Base-by-base conservation (phyloP, 2,329 filamentous ascomycete genomes). In the Lachnellula suecica region DNA sequence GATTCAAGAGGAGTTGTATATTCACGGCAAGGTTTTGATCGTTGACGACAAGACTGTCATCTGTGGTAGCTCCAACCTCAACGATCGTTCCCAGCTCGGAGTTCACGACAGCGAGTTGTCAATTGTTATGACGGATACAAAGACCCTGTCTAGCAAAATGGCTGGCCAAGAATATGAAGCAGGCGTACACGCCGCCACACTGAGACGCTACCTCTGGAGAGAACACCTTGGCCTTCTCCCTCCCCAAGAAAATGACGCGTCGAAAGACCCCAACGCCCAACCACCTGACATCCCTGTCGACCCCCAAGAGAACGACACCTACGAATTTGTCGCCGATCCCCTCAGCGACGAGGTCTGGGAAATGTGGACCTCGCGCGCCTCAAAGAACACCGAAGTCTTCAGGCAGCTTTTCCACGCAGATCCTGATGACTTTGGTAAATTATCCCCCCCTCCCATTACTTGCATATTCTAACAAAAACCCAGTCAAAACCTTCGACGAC, bases 1-100 rank as follows among this genome's bases (percentile, higher is more conserved):
- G 76, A 87, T 97, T 53, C 93, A 96, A 67, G 94, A 99, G 68
- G 93, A 99, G 70, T 81, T 97, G 2, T 99, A 99, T 68, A 87
- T 97, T 44, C 94, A 99, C 69, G 88, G 85, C 24, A 99, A 97
- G 73, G 79, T 97, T 31, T 79, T 94, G 60, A 93, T 97, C 60
- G 88, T 87, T 1, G 92, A 97, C 66, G 93, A 97, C 69, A 84
- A 85, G 49, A 80, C 91, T 44, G 91, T 89, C 2, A 83, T 97
- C 48, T 94, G 91, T 66, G 91, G 91, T 17, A 91, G 87, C 23
- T 90, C 89, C 58, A 97, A 97, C 70, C 79, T 97, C 63, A 97
- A 97, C 69, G 93, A 97, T 68, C 87, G 93, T 48, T 84, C 89
- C 46, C 92, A 96, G 70, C 74, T 94, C 4, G 93, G 93, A 13